Percentiles rank a stretch among this genome's conserved stretches.
Evolutionary conservation across 140 eudicot genomes (phyloP).

Genomic region (Stevia rebaudiana): DNA sequence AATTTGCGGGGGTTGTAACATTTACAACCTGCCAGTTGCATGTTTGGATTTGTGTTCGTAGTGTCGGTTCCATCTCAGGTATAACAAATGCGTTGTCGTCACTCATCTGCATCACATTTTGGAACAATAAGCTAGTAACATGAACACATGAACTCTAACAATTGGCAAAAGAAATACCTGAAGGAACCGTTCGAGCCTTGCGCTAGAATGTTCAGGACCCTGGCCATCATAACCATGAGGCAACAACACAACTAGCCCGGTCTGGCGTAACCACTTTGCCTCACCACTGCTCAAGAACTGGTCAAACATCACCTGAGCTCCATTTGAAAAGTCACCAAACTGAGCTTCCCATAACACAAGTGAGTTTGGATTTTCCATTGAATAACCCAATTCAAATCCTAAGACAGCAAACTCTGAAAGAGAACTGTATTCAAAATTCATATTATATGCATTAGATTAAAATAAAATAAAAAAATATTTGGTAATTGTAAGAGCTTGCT

Average conservation of each 20-base stretch:
- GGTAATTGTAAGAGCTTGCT: no score
- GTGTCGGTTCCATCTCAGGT: constrained; percentile 94
- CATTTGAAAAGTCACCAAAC: constrained; percentile 90
- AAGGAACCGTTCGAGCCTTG: constrained; percentile 85
- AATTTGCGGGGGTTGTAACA: constrained; percentile 88
- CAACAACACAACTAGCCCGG: constrained; percentile 72
- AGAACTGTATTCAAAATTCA: constrained; percentile 45
- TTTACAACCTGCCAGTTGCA: constrained; percentile 98
- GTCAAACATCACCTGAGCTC: constrained; percentile 93
- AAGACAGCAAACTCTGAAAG: constrained; percentile 93
- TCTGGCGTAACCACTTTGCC: constrained; percentile 91
- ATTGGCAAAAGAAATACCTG: constrained; percentile 43
- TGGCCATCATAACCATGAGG: constrained; percentile 99
- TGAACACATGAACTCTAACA: background rate
- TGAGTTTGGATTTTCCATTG: constrained; percentile 94
- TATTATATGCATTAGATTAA: background rate
- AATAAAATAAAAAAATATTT: background rate
- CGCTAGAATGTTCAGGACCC: constrained; percentile 98
- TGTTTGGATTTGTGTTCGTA: constrained; percentile 78
- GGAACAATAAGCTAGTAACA: background rate
- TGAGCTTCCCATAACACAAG: constrained; percentile 98
- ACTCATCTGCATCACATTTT: constrained; percentile 56
- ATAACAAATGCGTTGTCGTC: constrained; percentile 76
- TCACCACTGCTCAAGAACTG: constrained; percentile 96
- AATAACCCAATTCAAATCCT: constrained; percentile 90